Base-by-base conservation (phyloP, 371 early-diverging fungal genomes). In the Vairimorpha ceranae region DNA sequence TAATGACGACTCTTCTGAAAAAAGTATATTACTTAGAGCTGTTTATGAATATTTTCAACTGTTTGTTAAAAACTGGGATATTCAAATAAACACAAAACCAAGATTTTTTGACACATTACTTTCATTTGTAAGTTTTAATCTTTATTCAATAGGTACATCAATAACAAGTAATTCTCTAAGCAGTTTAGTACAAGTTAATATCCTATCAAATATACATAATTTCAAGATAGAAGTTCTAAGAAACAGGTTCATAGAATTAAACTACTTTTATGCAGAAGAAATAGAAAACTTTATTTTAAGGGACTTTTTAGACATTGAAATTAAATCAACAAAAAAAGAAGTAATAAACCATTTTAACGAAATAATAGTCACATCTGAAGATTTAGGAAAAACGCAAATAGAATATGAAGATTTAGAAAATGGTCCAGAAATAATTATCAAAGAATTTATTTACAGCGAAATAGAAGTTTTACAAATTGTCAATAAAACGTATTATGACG, bases 251-350 rank as follows among this genome's bases (percentile, higher is more conserved):
- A 12, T n/a, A 32, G 21, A 35, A 35, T 25, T 61, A 35, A 35
- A 17, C 27, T 35, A 15, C 21, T 61, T 35, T 7, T 32, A 61
- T 36, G 61, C 41, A 4, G 61, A 61, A 61, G 61, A 32, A 61
- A 61, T 61, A 35, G 61, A 61, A 19, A 61, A 36, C 17, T 61
- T 61, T 61, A 36, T 36, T 21, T 36, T 61, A 8, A 54, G 56
- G 27, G 56, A 54, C 27, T 54, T 25, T 29, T 21, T 54, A 54
- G 27, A 54, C 2, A 19, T 54, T 25, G 25, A 54, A 54, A 23
- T 21, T 27, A 54, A 25, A 27, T 8, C 21, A 8, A 17, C 3
- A 7, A 27, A 27, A 25, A 15, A 25, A 23, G 56, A 54, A 54
- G n/a, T n/a, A 12, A 21, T 48, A 48, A 48, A 4, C 6, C 48